These are phyloP conservation scores for Odontarrhena argentea DNA, from an alignment of 345 rosid species.

Conservation along the genomic window DNA sequence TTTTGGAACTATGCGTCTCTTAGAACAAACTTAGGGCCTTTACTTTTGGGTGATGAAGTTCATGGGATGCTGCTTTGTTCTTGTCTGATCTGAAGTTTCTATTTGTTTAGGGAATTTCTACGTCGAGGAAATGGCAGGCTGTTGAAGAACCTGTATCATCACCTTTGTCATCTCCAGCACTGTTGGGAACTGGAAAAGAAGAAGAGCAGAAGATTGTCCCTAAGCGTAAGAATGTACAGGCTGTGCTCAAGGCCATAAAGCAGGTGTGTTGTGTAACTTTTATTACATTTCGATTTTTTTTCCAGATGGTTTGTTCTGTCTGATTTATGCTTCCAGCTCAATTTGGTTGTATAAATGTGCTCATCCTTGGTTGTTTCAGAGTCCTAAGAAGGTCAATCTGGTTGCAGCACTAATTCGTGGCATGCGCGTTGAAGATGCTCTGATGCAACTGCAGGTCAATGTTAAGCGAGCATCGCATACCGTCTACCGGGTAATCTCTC, in stretches of 20 bases:
- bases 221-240: constrained; percentile 78
- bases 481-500: constrained; percentile 67
- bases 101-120: constrained; percentile 66
- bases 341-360: neutral
- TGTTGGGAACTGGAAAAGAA: constrained; percentile 55
- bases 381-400: constrained; percentile 93
- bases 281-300: neutral
- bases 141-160: constrained; percentile 75
- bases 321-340: neutral
- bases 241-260: constrained; percentile 80
- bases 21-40: too few relatives aligned
- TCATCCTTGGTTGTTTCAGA: constrained; percentile 48
- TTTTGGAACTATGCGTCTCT: neutral
- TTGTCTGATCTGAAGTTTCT: neutral
- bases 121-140: constrained; percentile 62
- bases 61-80: neutral
- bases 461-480: constrained; percentile 83
- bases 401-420: constrained; percentile 95
- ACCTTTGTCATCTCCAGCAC: constrained; percentile 67
- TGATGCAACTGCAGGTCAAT: constrained; percentile 86
- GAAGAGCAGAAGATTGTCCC: constrained; percentile 62
- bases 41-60: constrained; percentile 4
- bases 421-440: constrained; percentile 96
- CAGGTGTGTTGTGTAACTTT: constrained; percentile 50
- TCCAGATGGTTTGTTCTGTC: neutral